These are phyloP conservation scores for Cladorrhinum sp. DNA, from an alignment of 2,329 filamentous ascomycete genomes.

Conservation along the genomic window DNA sequence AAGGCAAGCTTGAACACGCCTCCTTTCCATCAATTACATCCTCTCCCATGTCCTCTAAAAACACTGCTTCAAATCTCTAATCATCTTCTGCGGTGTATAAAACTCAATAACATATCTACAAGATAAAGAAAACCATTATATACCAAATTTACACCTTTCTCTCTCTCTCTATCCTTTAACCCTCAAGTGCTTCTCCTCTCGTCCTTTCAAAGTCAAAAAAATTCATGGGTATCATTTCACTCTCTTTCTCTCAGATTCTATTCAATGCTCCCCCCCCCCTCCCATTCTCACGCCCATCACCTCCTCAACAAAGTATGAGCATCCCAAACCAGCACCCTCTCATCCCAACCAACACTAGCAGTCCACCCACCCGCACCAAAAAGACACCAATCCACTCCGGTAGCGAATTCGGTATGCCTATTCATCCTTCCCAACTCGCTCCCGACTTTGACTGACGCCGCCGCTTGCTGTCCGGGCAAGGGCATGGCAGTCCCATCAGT, in stretches of 20 bases:
- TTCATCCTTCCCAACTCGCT: constrained; percentile 84
- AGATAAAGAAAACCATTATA: too few relatives aligned
- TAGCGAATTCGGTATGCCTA: constrained; percentile 90
- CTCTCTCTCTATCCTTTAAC: too few relatives aligned
- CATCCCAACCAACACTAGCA: constrained; percentile 92
- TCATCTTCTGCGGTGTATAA: too few relatives aligned
- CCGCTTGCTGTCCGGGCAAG: constrained; percentile 26
- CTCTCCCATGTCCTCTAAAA: too few relatives aligned
- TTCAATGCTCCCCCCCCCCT: neutral
- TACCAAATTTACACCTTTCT: too few relatives aligned
- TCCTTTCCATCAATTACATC: too few relatives aligned
- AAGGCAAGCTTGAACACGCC: too few relatives aligned
- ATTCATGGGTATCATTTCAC: neutral
- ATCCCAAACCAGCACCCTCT: constrained; percentile 89
- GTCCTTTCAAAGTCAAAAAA: neutral
- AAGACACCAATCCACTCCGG: constrained; percentile 95
- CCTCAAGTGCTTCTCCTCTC: neutral
- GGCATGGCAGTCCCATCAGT: constrained; percentile 61
- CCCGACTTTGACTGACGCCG: constrained; percentile 49
- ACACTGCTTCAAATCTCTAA: too few relatives aligned
- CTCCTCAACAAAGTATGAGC: constrained; percentile 52
- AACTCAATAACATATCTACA: too few relatives aligned
- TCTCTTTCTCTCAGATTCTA: neutral
- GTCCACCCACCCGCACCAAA: constrained; percentile 96
- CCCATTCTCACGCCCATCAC: constrained; percentile 11